Base-by-base conservation (phyloP, 768 basidiomycete species). In the Mycena epipterygia region DNA sequence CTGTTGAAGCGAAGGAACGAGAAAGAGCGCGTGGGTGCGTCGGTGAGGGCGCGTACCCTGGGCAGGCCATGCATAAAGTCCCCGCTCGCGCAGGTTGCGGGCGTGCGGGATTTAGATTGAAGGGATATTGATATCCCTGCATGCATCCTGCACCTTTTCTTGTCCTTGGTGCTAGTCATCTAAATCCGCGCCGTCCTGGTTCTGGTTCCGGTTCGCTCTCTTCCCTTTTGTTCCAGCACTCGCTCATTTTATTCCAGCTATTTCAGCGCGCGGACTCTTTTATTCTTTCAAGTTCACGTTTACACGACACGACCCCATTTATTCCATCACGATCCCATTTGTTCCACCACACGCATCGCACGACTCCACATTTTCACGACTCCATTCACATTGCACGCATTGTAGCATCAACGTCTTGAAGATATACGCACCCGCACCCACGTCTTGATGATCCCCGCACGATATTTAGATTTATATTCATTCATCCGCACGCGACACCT, bases 1-100 rank as follows among this genome's bases (percentile, higher is more conserved):
- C n/a, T 64, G 27, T 33, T 70, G 12, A 63, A 63, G n/a, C 63
- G 68, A n/a, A n/a, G n/a, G n/a, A n/a, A n/a, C 23, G 57, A 70
- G 32, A 57, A 64, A 19, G 32, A 53, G 25, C 46, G 44, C 44
- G 5, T 41, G 13, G 19, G 13, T 11, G 42, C 42, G 8, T 46
- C 23, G 21, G 21, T 48, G n/a, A n/a, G n/a, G n/a, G 46, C 19
- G 13, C 39, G 39, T 4, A 41, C 39, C 39, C 14, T 17, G 46
- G 11, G 46, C 46, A 8, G 25, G 46, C 13, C 25, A 12, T 25
- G 46, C 46, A 48, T 8, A 25, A 13, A 5, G 46, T 48, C 46
- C 5, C 46, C 46, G 46, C 46, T 48, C 7, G 6, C 46, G 23
- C 42, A 44, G 17, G 4, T n/a, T 5, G 21, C 42, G 21, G n/a